Percentiles rank a stretch among this genome's conserved stretches.
phyloP scores from a whole-genome alignment of 805 yeast genomes.

The Spathaspora sp. region DNA sequence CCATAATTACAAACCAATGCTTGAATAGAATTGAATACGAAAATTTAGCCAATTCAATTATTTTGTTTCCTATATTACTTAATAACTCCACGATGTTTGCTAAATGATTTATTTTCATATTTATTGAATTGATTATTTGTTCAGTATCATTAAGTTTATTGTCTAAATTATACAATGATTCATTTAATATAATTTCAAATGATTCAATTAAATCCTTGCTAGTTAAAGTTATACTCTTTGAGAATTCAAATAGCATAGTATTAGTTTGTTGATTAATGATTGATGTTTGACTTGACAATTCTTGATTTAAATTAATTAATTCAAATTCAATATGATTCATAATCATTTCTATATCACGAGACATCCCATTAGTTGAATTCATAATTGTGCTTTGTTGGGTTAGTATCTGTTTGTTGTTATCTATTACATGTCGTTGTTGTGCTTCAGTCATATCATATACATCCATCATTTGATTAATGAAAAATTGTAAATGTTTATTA shows the following conservation, averaged over 20 bases:
- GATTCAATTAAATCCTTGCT: conserved; percentile 1
- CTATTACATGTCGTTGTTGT: conserved; percentile 1
- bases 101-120: conserved; percentile 1
- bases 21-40: neutral
- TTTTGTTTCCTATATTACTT: neutral
- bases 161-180: conserved; percentile 2
- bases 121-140: neutral
- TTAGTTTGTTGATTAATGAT: neutral
- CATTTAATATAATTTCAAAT: conserved; percentile 4
- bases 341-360: neutral
- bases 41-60: neutral
- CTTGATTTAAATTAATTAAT: neutral
- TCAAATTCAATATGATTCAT: neutral
- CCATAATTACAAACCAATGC: neutral
- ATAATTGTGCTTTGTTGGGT: neutral
- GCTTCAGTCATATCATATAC: neutral
- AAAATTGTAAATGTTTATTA: conserved; percentile 4
- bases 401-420: neutral
- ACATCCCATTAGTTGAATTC: neutral
- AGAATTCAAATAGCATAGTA: neutral
- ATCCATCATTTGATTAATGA: neutral
- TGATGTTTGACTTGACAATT: neutral
- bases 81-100: neutral
- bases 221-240: neutral
- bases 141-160: conserved; percentile 2